Percentiles rank a stretch among this genome's conserved stretches.
phyloP scores from a whole-genome alignment of 2,329 filamentous ascomycete genomes.

The Exophiala phaeomuriformis region DNA sequence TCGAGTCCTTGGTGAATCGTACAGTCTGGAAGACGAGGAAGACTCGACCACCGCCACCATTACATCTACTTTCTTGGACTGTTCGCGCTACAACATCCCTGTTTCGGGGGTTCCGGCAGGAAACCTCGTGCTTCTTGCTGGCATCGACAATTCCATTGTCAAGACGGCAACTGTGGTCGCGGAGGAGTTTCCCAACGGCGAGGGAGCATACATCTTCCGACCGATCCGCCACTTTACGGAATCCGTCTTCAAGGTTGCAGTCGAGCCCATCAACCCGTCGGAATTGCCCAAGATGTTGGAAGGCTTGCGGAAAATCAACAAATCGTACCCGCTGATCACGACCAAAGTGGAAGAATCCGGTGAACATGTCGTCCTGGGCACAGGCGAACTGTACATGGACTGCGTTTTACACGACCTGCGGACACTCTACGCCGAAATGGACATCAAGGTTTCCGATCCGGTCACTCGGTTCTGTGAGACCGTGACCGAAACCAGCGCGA shows the following conservation, averaged over 20 bases:
- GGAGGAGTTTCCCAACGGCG: slow-evolving; percentile 70
- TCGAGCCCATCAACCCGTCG: slow-evolving; percentile 96
- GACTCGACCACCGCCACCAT: slow-evolving; percentile 89
- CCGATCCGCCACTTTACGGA: slow-evolving; percentile 92
- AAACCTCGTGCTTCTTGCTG: slow-evolving; percentile 84
- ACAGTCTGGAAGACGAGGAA: slow-evolving; percentile 94
- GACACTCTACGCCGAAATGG: slow-evolving; percentile 94
- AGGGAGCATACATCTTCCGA: slow-evolving; percentile 92
- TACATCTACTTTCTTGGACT: slow-evolving; percentile 77
- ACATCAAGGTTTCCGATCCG: slow-evolving; percentile 96
- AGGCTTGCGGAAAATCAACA: slow-evolving; percentile 91
- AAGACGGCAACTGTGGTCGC: slow-evolving; percentile 91
- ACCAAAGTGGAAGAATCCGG: slow-evolving; percentile 98
- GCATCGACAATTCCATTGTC: slow-evolving; percentile 95
- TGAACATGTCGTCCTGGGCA: slow-evolving; percentile 90
- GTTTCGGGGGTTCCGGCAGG: slow-evolving; percentile 89
- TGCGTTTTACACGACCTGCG: slow-evolving; percentile 94
- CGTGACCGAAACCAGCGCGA: slow-evolving; percentile 91
- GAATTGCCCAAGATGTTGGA: slow-evolving; percentile 98
- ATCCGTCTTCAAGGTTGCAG: slow-evolving; percentile 93
- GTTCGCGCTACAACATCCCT: slow-evolving; percentile 87
- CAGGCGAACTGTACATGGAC: slow-evolving; percentile 99
- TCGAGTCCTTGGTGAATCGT: slow-evolving; percentile 86
- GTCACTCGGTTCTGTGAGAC: slow-evolving; percentile 98
- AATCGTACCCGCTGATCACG: slow-evolving; percentile 89